Conservation (phyloP, 1,284 basidiomycete genomes). For the Ganoderma meredithae region DNA sequence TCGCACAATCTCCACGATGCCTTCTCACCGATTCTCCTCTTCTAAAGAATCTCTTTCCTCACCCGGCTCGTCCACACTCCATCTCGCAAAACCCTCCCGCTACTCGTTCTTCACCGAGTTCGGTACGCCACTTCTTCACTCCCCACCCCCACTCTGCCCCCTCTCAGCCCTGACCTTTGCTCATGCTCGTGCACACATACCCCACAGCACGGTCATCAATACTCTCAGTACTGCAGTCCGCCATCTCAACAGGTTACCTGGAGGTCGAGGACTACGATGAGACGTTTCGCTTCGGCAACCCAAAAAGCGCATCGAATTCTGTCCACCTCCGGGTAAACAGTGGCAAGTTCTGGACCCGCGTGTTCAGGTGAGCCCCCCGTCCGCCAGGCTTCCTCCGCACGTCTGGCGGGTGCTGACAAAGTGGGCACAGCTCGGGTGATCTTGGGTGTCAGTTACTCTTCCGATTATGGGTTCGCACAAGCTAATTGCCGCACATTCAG, state of each 20-base stretch:
- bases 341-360: conserved; percentile 83
- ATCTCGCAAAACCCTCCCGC: conserved; percentile 19
- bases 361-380: conserved; percentile 61
- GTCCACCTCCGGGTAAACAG: conserved; percentile 72
- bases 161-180: conserved; percentile 4
- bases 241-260: conserved; percentile 65
- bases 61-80: conserved; percentile 23
- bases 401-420: conserved; percentile 9
- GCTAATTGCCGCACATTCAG: conserved; percentile 44
- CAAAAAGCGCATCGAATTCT: conserved; percentile 58
- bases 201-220: conserved; percentile 68
- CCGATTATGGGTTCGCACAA: conserved; percentile 6
- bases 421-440: conserved; percentile 62
- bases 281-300: conserved; percentile 62
- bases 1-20: conserved; percentile 31
- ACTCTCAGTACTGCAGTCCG: conserved; percentile 62
- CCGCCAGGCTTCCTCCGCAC: not conserved
- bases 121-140: conserved; percentile 25
- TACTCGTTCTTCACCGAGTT: conserved; percentile 32
- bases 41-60: conserved; percentile 27
- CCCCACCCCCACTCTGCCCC: not conserved
- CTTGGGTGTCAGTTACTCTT: conserved; percentile 67
- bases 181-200: not conserved
- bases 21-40: conserved; percentile 26
- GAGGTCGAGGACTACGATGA: conserved; percentile 69